Conservation (phyloP, 495 filamentous ascomycete species). For the Hyaloscypha hepaticicola region DNA sequence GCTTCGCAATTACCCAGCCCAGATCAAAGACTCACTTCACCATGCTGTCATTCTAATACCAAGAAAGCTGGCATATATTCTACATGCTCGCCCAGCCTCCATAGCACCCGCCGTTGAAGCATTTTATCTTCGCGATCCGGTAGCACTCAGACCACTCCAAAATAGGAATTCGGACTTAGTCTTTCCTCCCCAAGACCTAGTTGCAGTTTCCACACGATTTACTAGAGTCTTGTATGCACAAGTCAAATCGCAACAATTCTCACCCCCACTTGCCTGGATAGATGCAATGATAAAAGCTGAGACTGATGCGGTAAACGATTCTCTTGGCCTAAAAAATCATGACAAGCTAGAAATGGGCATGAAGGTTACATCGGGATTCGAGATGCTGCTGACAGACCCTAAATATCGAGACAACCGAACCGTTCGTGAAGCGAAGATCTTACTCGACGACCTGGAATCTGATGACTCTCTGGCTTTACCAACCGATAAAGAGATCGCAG, state of each 20-base stretch:
- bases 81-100: slow-evolving; percentile 68
- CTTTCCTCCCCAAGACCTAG: slow-evolving; percentile 77
- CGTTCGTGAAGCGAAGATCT: slow-evolving; percentile 69
- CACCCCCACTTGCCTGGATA: slow-evolving; percentile 63
- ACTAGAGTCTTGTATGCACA: slow-evolving; percentile 91
- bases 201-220: slow-evolving; percentile 74
- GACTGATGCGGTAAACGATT: slow-evolving; percentile 12
- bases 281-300: slow-evolving; percentile 28
- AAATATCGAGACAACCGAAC: slow-evolving; percentile 61
- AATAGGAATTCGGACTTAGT: slow-evolving; percentile 38
- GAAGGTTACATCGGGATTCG: slow-evolving; percentile 87
- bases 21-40: slow-evolving; percentile 70
- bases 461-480: slow-evolving; percentile 58
- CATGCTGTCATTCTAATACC: slow-evolving; percentile 70
- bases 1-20: slow-evolving; percentile 74
- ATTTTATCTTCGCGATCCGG: slow-evolving; percentile 89
- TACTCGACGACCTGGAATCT: slow-evolving; percentile 64
- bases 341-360: slow-evolving; percentile 71
- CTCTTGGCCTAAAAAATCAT: slow-evolving; percentile 38
- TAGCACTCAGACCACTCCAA: slow-evolving; percentile 67
- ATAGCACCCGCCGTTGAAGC: slow-evolving; percentile 84
- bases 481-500: slow-evolving; percentile 65
- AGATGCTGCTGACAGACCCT: slow-evolving; percentile 74
- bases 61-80: slow-evolving; percentile 75
- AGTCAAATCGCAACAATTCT: slow-evolving; percentile 85